Evolutionary conservation across 169 alveolate species (phyloP), one percentile per base, ranked within the genome.

Genomic region (Plasmodium chabaudi): DNA sequence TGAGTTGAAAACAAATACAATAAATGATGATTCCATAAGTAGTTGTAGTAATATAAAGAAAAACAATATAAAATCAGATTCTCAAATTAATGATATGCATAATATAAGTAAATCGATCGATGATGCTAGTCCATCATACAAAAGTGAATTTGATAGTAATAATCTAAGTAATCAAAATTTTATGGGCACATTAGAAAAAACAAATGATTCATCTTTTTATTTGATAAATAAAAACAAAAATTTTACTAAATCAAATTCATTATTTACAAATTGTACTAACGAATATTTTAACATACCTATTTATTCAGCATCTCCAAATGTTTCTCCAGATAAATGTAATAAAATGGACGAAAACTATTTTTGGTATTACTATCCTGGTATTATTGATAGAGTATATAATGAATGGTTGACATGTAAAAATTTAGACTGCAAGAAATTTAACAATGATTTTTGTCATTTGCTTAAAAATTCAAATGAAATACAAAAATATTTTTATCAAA

Each of bases 381-480:
- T 86, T 27, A 86, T 86, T 72, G 67, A 55, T 21, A 68, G 91
- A 63, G 87, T 86, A 23, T 70, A 86, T 60, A 70, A 63, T 47
- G 91, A 86, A 86, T 86, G 91, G 91, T 13, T 86, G 12, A 57
- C 69, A n/a, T 86, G 91, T 27, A 86, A 86, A 70, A 86, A 86
- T 15, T 23, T 86, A 69, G 91, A 86, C 57, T 60, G 46, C 44
- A 69, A 68, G 63, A 86, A 86, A 47, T 69, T 86, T 64, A 68
- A 86, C 39, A 86, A 86, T 19, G 91, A 86, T 86, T 86, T 86
- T 49, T 86, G 70, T 70, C 61, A 69, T 25, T 51, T 86, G n/a
- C 51, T 69, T n/a, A 9, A 73, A 47, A 71, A 86, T 21, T 86
- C 91, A 39, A 70, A 86, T 34, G 39, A 63, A 21, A 51, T 86